Base-by-base conservation (phyloP, 1,284 basidiomycete genomes). In the Cryptococcus amylolentus region DNA sequence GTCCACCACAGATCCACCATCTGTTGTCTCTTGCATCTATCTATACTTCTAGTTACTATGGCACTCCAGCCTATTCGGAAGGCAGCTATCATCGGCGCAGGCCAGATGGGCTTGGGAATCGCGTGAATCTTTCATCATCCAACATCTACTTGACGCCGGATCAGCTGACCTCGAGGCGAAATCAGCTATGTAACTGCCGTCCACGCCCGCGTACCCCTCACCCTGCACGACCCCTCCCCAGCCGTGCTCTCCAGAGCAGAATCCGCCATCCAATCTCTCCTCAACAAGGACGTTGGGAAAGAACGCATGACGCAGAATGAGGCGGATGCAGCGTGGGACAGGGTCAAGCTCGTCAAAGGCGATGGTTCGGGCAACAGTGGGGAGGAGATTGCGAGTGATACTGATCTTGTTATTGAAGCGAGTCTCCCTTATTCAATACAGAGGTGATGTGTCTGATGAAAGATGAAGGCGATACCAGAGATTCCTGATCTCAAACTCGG, bases 321-420 rank as follows among this genome's bases (percentile, higher is more conserved):
- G n/a, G 89, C 89, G 0, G 85, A 87, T 41, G 88, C 86, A 49
- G 88, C 89, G 0, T 79, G 84, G 38, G 85, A 82, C 35, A 80
- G 87, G 38, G 78, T 94, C 16, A 81, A 71, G 10, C 79, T 84
- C 4, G 81, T 89, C 3, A 79, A 77, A 37, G 74, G 67, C 12
- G 69, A 69, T 56, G 68, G 70, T 2, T 45, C 45, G 6, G 57
- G 54, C 8, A 57, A 59, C 7, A 55, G 46, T 14, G 69, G 78
- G 14, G 72, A 82, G 49, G 81, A 81, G 0, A 65, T 72, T 12
- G 49, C 87, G 28, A 79, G 80, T 37, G 88, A 93, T 64, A 87
- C 86, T 6, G 91, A 95, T 70, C 86, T 97, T 83, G 88, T 92
- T 42, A 82, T 97, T 54, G 94, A 98, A 83, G 89, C 88, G 57